These are phyloP conservation scores for Allium sativum DNA, from an alignment of 106 monocot genomes.

Conservation along the genomic window DNA sequence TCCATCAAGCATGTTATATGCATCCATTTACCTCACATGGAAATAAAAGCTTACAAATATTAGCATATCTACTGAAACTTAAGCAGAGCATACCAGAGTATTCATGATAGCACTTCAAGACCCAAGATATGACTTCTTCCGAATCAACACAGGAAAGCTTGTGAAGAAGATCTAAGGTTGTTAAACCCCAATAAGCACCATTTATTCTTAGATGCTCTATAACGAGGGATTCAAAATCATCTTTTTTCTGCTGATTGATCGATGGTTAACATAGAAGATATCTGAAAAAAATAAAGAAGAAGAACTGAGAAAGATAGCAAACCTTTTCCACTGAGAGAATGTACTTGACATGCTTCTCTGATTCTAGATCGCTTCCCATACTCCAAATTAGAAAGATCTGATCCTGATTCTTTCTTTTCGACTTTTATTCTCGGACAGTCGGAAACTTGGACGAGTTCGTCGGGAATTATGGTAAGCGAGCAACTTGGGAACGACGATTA, in stretches of 20 bases:
- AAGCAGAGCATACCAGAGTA: constrained; percentile 31
- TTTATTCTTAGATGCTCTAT: constrained; percentile 85
- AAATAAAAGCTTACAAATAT: too few relatives aligned
- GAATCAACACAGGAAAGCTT: constrained; percentile 45
- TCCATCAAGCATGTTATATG: too few relatives aligned
- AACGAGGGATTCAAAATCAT: constrained; percentile 62
- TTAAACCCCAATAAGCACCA: constrained; percentile 95
- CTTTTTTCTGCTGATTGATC: constrained; percentile 42
- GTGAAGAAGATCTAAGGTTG: constrained; percentile 80
- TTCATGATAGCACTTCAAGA: constrained; percentile 62
- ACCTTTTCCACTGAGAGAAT: constrained; percentile 83
- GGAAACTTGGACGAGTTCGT: too few relatives aligned
- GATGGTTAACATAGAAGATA: background rate
- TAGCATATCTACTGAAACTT: too few relatives aligned
- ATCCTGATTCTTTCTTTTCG: background rate
- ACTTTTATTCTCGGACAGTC: background rate
- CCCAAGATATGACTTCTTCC: constrained; percentile 66
- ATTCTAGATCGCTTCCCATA: constrained; percentile 29
- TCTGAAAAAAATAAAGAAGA: background rate
- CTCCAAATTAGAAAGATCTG: background rate
- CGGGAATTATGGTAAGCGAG: too few relatives aligned
- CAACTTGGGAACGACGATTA: too few relatives aligned
- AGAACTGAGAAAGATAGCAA: background rate
- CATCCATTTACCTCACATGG: too few relatives aligned
- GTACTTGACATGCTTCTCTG: constrained; percentile 72